phyloP scores from a whole-genome alignment of 2,329 filamentous ascomycete genomes.

The Nothomitra cinnamomea region DNA sequence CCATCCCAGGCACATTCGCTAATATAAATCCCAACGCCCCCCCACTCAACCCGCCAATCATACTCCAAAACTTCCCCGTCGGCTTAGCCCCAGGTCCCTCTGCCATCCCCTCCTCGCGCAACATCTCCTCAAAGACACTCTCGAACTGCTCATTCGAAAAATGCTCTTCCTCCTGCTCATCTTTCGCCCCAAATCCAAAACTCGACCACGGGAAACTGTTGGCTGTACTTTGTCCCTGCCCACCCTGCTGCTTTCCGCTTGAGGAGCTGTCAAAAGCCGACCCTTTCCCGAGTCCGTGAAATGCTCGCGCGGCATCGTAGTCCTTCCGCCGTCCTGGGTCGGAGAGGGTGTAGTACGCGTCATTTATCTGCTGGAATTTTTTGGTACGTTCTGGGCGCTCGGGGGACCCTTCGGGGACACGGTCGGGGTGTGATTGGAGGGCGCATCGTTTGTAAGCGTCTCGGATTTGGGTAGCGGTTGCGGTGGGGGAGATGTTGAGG shows the following conservation, averaged over 20 bases:
- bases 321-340: conserved; percentile 61
- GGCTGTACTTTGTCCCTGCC: conserved; percentile 14
- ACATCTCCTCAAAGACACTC: conserved; percentile 79
- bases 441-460: conserved; percentile 85
- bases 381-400: conserved; percentile 69
- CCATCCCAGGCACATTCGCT: conserved; percentile 72
- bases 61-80: conserved; percentile 67
- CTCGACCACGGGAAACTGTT: conserved; percentile 61
- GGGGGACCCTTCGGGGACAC: conserved; percentile 67
- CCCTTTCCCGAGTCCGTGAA: conserved; percentile 29
- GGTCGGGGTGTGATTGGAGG: conserved; percentile 83
- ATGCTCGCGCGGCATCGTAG: conserved; percentile 59
- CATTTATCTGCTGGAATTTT: conserved; percentile 81
- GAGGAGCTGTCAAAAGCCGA: conserved; percentile 27
- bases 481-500: conserved; percentile 55
- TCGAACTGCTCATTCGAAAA: conserved; percentile 69
- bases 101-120: conserved; percentile 70
- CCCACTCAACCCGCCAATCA: conserved; percentile 73
- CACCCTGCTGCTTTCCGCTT: conserved; percentile 29
- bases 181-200: conserved; percentile 38
- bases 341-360: conserved; percentile 83
- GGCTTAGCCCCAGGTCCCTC: conserved; percentile 43
- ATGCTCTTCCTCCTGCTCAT: conserved; percentile 31
- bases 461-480: conserved; percentile 68
- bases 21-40: conserved; percentile 89